Evolutionary conservation across 106 monocot species (phyloP).

Genomic region (Platanthera zijinensis): DNA sequence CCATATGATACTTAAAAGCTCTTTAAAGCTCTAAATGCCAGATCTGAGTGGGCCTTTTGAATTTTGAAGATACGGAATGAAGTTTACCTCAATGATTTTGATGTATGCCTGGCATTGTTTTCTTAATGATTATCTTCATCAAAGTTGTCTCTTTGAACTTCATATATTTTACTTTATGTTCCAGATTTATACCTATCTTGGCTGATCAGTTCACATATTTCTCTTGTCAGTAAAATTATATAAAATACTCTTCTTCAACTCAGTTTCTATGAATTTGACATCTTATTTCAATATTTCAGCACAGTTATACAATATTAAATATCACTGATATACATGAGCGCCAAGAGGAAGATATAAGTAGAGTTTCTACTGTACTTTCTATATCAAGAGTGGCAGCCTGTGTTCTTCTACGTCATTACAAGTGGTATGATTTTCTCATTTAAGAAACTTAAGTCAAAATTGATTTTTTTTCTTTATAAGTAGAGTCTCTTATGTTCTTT

Average conservation of each 20-base stretch:
- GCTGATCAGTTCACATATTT: neutral
- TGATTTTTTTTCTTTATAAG: neutral
- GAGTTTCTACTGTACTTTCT: conserved; percentile 68
- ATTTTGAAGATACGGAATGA: neutral
- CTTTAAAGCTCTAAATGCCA: neutral
- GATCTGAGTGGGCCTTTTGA: neutral
- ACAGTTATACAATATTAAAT: conserved; percentile 57
- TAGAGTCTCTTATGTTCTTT: conserved; percentile 68
- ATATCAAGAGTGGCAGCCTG: conserved; percentile 49
- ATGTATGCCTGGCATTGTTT: neutral
- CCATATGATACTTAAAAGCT: neutral
- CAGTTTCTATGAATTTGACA: neutral
- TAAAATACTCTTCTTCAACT: neutral
- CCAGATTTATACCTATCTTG: neutral
- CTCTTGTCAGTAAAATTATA: neutral
- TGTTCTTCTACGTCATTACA: conserved; percentile 63
- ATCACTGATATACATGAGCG: conserved; percentile 41
- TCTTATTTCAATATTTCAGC: conserved; percentile 25
- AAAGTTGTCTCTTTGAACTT: neutral
- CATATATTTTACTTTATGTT: neutral
- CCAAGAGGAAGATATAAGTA: conserved; percentile 63
- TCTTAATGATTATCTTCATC: neutral
- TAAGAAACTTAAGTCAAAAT: neutral
- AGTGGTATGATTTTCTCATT: conserved; percentile 38
- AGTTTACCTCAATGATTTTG: neutral